These are phyloP conservation scores for Metroxylon sagu DNA, from an alignment of 176 grass and related monocot genomes.

Conservation along the genomic window DNA sequence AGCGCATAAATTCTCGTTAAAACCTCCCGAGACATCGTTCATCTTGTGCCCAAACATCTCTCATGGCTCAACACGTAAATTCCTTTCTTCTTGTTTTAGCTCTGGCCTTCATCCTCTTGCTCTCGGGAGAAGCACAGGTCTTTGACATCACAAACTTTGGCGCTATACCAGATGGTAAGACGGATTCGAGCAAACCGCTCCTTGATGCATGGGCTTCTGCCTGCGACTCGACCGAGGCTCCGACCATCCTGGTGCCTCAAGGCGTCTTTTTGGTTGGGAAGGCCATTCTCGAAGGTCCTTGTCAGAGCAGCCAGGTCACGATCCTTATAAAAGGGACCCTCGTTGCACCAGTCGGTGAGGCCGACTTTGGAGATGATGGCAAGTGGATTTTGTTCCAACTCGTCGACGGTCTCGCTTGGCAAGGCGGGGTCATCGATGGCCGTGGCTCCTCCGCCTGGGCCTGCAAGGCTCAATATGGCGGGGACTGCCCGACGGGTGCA, in stretches of 20 bases:
- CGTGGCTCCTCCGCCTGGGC: conserved; percentile 55
- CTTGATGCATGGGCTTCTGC: conserved; percentile 59
- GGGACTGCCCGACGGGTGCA: conserved; percentile 31
- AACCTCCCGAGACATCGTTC: no score
- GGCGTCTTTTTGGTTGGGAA: conserved; percentile 41
- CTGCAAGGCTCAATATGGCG: conserved; percentile 23
- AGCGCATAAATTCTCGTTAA: no score
- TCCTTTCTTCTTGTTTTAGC: conserved; percentile 10
- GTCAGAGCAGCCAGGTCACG: conserved; percentile 34
- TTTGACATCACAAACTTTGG: conserved; percentile 56
- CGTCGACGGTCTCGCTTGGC: conserved; percentile 47
- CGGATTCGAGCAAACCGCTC: conserved; percentile 49
- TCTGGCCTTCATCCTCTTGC: no score
- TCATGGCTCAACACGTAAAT: not conserved
- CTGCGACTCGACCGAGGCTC: conserved; percentile 39
- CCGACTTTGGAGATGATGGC: conserved; percentile 8
- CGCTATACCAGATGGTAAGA: conserved; percentile 43
- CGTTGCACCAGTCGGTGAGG: conserved; percentile 33
- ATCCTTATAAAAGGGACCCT: conserved; percentile 47
- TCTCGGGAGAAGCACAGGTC: not conserved
- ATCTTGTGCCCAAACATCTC: no score
- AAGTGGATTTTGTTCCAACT: conserved; percentile 60
- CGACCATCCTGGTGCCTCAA: conserved; percentile 45
- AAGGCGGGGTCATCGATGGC: conserved; percentile 71
- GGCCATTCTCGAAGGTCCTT: conserved; percentile 54